Conservation (phyloP, 1,284 basidiomycete genomes). For the Puccinia sorghi region DNA sequence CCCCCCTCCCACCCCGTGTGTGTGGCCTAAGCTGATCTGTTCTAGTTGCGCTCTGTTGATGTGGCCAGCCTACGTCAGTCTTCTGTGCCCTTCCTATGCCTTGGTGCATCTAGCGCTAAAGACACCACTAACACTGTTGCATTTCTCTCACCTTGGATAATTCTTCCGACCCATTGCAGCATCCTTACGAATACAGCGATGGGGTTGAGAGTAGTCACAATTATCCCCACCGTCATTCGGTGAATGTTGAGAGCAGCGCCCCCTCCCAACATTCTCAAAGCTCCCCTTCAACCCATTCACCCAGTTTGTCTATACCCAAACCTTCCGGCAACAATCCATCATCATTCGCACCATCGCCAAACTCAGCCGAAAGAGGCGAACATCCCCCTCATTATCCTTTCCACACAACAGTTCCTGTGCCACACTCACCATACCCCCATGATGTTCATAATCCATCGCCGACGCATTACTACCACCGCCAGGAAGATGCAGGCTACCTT, state of each 20-base stretch:
- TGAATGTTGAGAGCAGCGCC: conserved; percentile 41
- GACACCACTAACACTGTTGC: not conserved
- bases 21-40: conserved; percentile 43
- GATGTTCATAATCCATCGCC: conserved; percentile 26
- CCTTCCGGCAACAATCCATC: conserved; percentile 8
- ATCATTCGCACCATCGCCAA: conserved; percentile 26
- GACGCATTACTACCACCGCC: conserved; percentile 30
- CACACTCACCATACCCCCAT: conserved; percentile 22
- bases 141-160: conserved; percentile 3
- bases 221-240: conserved; percentile 24
- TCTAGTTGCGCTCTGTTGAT: conserved; percentile 48
- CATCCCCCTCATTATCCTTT: conserved; percentile 41
- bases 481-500: conserved; percentile 24
- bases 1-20: conserved; percentile 11
- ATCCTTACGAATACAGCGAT: conserved; percentile 44
- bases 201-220: conserved; percentile 17
- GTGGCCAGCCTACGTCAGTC: conserved; percentile 50
- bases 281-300: conserved; percentile 8
- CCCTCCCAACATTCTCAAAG: conserved; percentile 24
- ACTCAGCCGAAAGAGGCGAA: conserved; percentile 14
- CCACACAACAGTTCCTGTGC: conserved; percentile 20
- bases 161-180: conserved; percentile 19
- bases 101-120: conserved; percentile 23
- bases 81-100: conserved; percentile 37
- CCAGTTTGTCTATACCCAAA: conserved; percentile 27